Evolutionary conservation across 129 eudicot species (phyloP).

Genomic region (Escallonia herrerae): DNA sequence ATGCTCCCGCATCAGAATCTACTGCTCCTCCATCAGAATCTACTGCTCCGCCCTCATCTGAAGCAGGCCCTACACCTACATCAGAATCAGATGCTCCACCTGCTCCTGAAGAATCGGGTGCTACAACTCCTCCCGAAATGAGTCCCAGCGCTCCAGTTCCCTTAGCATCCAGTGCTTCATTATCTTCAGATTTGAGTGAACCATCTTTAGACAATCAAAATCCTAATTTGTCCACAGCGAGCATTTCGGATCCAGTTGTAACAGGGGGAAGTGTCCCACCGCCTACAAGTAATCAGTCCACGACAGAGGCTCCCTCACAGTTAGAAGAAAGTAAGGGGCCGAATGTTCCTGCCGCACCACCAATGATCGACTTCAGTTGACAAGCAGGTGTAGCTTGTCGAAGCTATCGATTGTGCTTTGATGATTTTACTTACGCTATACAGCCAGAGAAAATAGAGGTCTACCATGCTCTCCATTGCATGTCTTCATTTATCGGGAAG

Average conservation of each 20-base stretch:
- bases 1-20: constrained; percentile 6
- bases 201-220: constrained; percentile 15
- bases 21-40: constrained; percentile 11
- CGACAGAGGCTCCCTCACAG: constrained; percentile 25
- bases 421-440: neutral
- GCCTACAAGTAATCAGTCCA: constrained; percentile 15
- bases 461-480: too few relatives aligned
- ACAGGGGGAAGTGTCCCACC: constrained; percentile 17
- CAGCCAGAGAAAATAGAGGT: too few relatives aligned
- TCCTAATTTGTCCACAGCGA: constrained; percentile 3
- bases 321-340: constrained; percentile 30
- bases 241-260: constrained; percentile 4
- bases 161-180: constrained; percentile 4
- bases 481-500: neutral
- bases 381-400: neutral
- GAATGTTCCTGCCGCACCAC: constrained; percentile 39
- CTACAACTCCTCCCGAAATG: neutral
- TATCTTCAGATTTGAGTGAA: constrained; percentile 6
- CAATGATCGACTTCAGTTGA: constrained; percentile 52
- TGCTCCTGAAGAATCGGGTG: neutral
- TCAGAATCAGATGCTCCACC: constrained; percentile 4
- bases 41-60: constrained; percentile 12
- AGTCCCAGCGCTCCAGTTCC: constrained; percentile 2
- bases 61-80: constrained; percentile 10
- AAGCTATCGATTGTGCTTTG: neutral